Evolutionary conservation across 139 green algal genomes (phyloP).

Genomic region (Eudorina sp.): DNA sequence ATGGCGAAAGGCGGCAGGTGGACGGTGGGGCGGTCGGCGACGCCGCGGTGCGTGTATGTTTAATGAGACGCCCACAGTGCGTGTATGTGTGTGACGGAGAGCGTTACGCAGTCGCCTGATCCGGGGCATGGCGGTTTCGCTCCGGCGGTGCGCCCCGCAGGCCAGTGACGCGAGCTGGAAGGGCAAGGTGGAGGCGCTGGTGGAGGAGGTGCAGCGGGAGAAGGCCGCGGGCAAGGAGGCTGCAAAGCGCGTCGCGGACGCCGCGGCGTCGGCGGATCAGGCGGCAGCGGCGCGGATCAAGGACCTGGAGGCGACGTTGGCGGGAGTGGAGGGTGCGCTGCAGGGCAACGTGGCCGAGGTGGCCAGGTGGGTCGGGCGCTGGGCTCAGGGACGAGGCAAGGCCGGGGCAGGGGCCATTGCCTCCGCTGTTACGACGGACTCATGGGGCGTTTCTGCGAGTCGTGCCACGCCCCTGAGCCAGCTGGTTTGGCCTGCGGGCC

Average conservation of each 20-base stretch:
- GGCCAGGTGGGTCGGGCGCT: not conserved
- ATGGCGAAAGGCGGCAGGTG: no score
- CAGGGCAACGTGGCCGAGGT: not conserved
- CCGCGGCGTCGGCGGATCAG: slow-evolving; percentile 10
- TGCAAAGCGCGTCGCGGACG: slow-evolving; percentile 36
- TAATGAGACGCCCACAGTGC: no score
- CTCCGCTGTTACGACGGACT: no score
- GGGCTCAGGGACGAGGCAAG: no score
- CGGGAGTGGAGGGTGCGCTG: slow-evolving; percentile 22
- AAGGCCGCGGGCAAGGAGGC: slow-evolving; percentile 48
- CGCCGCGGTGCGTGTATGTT: no score
- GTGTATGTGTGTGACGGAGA: no score
- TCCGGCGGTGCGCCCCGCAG: not conserved
- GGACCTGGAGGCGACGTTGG: slow-evolving; percentile 24
- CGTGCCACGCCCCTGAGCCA: no score
- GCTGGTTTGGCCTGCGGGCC: no score
- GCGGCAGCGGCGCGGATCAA: slow-evolving; percentile 13
- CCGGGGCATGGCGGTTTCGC: not conserved
- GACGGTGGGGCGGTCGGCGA: no score
- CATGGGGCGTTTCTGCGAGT: no score
- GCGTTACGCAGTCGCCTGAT: not conserved
- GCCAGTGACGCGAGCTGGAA: slow-evolving; percentile 49
- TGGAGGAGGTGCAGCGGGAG: slow-evolving; percentile 60
- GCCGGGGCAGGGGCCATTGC: no score
- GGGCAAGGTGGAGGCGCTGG: slow-evolving; percentile 49